Percentiles rank a stretch among this genome's conserved stretches.
phyloP scores from a whole-genome alignment of 1,284 basidiomycete species.

The Lignosus rhinocerotis region DNA sequence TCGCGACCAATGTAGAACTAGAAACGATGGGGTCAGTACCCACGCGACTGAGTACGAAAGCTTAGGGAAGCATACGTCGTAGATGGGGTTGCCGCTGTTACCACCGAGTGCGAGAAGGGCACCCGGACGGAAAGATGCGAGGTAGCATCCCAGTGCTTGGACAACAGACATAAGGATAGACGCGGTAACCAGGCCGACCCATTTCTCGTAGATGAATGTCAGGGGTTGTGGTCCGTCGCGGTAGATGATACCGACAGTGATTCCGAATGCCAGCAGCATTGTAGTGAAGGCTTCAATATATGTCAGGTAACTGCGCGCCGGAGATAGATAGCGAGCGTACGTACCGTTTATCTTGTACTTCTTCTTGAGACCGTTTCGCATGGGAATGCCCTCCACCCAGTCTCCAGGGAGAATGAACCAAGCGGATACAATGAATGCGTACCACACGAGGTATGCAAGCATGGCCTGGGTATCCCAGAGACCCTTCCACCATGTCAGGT shows the following conservation, averaged over 20 bases:
- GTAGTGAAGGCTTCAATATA: constrained; percentile 77
- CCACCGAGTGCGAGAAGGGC: constrained; percentile 88
- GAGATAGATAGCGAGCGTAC: constrained; percentile 12
- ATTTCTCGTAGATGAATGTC: constrained; percentile 92
- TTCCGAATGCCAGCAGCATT: constrained; percentile 75
- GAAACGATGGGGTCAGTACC: constrained; percentile 1
- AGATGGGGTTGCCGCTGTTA: constrained; percentile 86
- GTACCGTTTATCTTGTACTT: constrained; percentile 95
- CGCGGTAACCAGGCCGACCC: constrained; percentile 87
- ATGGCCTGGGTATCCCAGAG: constrained; percentile 84
- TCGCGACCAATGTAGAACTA: constrained; percentile 98
- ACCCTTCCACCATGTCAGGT: constrained; percentile 61
- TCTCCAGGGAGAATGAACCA: constrained; percentile 90
- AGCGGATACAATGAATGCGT: constrained; percentile 79
- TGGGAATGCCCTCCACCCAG: constrained; percentile 74
- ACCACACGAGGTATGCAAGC: constrained; percentile 86
- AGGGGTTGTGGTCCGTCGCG: constrained; percentile 79
- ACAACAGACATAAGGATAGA: constrained; percentile 77
- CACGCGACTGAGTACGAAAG: not conserved
- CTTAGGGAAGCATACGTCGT: constrained; percentile 69
- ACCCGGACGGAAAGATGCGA: constrained; percentile 66
- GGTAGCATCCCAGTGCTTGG: constrained; percentile 79
- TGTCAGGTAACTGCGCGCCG: not conserved
- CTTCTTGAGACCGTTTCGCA: constrained; percentile 80
- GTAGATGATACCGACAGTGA: constrained; percentile 67